A percentile compares a stretch with the other conserved stretches of the same genome.
Evolutionary conservation across 2,329 filamentous ascomycete genomes (phyloP).

Genomic region (Sporothrix schenckii): DNA sequence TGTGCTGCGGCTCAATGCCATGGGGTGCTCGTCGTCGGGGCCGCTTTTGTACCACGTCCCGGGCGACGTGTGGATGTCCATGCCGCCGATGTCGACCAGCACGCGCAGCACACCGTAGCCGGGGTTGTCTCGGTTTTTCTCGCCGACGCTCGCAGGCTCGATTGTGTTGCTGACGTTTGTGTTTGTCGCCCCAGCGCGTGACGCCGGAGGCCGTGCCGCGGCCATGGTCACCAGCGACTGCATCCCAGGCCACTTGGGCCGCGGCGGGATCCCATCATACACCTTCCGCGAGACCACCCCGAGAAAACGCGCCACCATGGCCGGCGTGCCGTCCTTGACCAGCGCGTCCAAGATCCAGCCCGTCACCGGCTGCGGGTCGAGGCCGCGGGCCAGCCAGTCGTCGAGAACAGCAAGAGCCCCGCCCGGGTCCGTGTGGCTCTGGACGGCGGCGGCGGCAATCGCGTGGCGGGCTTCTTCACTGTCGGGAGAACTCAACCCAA

Average conservation of each 20-base stretch:
- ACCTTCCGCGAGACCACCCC: neutral
- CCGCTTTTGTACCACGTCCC: slow-evolving; percentile 2
- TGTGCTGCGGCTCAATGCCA: neutral
- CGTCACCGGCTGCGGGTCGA: slow-evolving; percentile 19
- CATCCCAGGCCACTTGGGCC: slow-evolving; percentile 7
- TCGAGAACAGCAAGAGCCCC: neutral
- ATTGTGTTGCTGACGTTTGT: neutral
- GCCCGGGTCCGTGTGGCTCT: neutral
- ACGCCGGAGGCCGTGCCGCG: neutral
- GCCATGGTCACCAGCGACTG: slow-evolving; percentile 11
- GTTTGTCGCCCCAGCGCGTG: no score
- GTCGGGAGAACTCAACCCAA: neutral
- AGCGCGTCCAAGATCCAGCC: slow-evolving; percentile 8
- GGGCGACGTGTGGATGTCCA: slow-evolving; percentile 17
- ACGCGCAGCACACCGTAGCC: neutral
- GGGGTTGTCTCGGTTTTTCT: neutral
- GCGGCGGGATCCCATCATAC: slow-evolving; percentile 13
- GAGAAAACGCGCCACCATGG: slow-evolving; percentile 22
- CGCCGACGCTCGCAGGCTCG: neutral
- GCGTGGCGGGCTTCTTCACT: neutral
- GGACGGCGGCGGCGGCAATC: neutral
- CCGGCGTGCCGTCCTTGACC: slow-evolving; percentile 14
- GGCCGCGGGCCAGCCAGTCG: neutral
- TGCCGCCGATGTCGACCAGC: slow-evolving; percentile 25
- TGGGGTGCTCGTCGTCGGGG: slow-evolving; percentile 25